Conservation (phyloP, 768 basidiomycete genomes). For the Lyophyllum atratum region DNA sequence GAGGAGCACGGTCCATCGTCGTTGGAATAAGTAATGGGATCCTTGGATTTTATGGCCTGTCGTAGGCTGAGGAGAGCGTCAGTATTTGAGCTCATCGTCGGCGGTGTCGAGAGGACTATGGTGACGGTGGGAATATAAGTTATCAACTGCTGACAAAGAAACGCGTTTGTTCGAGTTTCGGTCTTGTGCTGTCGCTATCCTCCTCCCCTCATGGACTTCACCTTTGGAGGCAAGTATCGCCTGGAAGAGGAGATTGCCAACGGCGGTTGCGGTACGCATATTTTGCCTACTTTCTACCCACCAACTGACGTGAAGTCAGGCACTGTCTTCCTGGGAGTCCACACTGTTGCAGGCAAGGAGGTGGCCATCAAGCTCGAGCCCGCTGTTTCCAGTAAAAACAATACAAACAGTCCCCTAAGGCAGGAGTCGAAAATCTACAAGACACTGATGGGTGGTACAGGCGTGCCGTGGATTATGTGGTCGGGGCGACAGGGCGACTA, state of each 20-base stretch:
- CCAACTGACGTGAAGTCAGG: slow-evolving; percentile 40
- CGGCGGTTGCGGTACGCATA: slow-evolving; percentile 69
- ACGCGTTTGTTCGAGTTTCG: slow-evolving; percentile 18
- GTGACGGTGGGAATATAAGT: background rate
- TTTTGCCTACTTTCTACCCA: background rate
- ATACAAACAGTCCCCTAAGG: slow-evolving; percentile 62
- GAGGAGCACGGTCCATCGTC: slow-evolving; percentile 42
- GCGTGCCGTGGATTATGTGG: slow-evolving; percentile 92
- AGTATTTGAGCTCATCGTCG: slow-evolving; percentile 29
- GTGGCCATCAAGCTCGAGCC: slow-evolving; percentile 86
- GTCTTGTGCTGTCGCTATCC: background rate
- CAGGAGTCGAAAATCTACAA: slow-evolving; percentile 94
- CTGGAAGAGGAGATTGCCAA: slow-evolving; percentile 81
- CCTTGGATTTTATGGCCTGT: slow-evolving; percentile 60
- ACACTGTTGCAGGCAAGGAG: slow-evolving; percentile 80
- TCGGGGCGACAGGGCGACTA: slow-evolving; percentile 90
- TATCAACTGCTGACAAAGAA: slow-evolving; percentile 23
- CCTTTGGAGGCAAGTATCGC: slow-evolving; percentile 76
- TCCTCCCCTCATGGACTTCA: slow-evolving; percentile 33
- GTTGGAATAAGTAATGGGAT: slow-evolving; percentile 49
- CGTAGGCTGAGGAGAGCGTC: slow-evolving; percentile 63
- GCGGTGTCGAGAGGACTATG: background rate
- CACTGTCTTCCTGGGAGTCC: slow-evolving; percentile 76
- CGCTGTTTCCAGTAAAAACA: slow-evolving; percentile 43
- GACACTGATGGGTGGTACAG: slow-evolving; percentile 84